Evolutionary conservation across 768 basidiomycete genomes (phyloP).

Genomic region (Tulasnella sp.): DNA sequence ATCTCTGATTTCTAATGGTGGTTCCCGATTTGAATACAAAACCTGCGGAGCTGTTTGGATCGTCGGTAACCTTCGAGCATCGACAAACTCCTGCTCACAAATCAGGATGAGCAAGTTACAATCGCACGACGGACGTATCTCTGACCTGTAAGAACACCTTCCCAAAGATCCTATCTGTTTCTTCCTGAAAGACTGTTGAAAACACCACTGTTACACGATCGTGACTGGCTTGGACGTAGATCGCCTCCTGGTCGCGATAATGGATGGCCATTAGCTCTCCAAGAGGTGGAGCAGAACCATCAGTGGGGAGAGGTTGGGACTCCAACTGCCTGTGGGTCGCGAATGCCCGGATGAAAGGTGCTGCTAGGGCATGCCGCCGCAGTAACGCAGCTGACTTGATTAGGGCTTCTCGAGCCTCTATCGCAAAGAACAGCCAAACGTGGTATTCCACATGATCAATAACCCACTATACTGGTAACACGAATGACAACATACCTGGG

Average conservation of each 20-base stretch:
- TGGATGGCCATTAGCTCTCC: constrained; percentile 86
- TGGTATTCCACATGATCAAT: background rate
- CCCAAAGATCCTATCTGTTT: constrained; percentile 93
- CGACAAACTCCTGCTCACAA: constrained; percentile 78
- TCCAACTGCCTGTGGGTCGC: constrained; percentile 73
- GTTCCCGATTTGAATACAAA: constrained; percentile 84
- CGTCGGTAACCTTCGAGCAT: constrained; percentile 84
- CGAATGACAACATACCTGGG: constrained; percentile 45
- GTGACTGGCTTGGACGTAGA: constrained; percentile 82
- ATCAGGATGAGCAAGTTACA: background rate
- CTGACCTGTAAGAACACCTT: constrained; percentile 93
- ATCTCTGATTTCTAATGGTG: constrained; percentile 91
- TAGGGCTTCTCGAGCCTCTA: constrained; percentile 70
- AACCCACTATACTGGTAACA: background rate
- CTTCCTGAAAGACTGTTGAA: constrained; percentile 91
- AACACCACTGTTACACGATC: constrained; percentile 98
- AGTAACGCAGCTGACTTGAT: constrained; percentile 71
- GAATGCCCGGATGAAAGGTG: constrained; percentile 88
- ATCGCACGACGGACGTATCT: background rate
- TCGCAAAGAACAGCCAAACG: background rate
- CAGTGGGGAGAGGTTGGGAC: constrained; percentile 27
- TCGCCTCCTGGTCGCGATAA: constrained; percentile 94
- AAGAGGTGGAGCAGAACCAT: constrained; percentile 43
- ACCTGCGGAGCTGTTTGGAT: constrained; percentile 98
- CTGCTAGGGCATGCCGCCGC: constrained; percentile 88